Evolutionary conservation across 2,329 filamentous ascomycete genomes (phyloP).

Genomic region (Xylariaceae sp.): DNA sequence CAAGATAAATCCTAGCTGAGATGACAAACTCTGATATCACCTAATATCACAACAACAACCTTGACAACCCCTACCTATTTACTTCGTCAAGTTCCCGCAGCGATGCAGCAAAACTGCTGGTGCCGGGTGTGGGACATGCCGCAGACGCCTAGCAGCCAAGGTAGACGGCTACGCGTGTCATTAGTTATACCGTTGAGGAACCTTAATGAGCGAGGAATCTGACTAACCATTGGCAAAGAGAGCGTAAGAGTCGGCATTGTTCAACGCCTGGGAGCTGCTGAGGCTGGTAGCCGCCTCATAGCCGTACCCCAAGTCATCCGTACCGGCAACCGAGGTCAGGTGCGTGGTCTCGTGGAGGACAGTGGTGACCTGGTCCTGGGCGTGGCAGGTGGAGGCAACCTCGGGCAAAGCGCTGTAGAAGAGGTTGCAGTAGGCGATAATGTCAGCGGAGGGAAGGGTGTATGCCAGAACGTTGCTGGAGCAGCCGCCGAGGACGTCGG

Average conservation of each 20-base stretch:
- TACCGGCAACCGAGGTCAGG: constrained; percentile 53
- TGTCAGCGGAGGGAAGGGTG: constrained; percentile 50
- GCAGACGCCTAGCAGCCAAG: constrained; percentile 36
- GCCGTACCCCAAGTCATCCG: constrained; percentile 54
- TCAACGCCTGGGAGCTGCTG: constrained; percentile 47
- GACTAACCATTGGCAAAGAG: constrained; percentile 43
- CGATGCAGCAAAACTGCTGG: too few species aligned
- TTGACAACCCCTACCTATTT: too few species aligned
- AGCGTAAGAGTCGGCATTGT: constrained; percentile 60
- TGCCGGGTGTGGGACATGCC: background rate
- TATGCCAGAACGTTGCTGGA: constrained; percentile 53
- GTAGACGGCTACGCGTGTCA: constrained; percentile 30
- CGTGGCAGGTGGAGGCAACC: constrained; percentile 51
- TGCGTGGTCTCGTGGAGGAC: constrained; percentile 64
- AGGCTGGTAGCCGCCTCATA: constrained; percentile 50
- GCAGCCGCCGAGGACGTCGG: constrained; percentile 53
- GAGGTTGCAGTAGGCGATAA: constrained; percentile 59
- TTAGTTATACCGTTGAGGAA: constrained; percentile 4
- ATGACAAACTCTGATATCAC: too few species aligned
- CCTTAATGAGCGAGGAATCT: background rate
- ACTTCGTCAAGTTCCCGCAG: too few species aligned
- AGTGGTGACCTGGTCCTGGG: constrained; percentile 62
- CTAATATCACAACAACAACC: too few species aligned
- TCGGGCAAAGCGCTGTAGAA: constrained; percentile 54
- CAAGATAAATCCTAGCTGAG: too few species aligned